These are phyloP conservation scores for Erysimum cheiri DNA, from an alignment of 441 rosid species.

Conservation along the genomic window DNA sequence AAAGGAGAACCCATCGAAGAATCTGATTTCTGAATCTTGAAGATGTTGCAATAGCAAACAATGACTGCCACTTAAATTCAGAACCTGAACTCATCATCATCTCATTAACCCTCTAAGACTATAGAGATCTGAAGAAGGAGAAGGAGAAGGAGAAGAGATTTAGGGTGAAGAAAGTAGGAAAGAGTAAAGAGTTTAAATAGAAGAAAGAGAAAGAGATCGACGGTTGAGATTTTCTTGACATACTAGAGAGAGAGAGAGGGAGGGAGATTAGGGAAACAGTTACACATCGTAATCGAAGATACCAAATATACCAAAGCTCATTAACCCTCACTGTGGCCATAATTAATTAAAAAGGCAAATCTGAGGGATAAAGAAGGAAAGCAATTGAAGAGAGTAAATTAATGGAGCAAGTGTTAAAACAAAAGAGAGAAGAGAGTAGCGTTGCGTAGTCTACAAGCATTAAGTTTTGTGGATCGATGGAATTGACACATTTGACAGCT, in stretches of 20 bases:
- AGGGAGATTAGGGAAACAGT: conserved; percentile 58
- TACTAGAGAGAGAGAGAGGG: conserved; percentile 38
- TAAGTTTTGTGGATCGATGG: conserved; percentile 46
- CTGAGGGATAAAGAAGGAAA: conserved; percentile 40
- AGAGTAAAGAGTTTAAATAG: conserved; percentile 48
- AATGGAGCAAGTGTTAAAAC: conserved; percentile 40
- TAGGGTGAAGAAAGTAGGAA: conserved; percentile 34
- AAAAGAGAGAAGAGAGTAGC: conserved; percentile 39
- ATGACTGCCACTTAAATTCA: conserved; percentile 37
- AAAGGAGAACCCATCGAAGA: conserved; percentile 45
- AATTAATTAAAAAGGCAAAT: conserved; percentile 41
- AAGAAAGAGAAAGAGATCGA: conserved; percentile 46
- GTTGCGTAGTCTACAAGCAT: conserved; percentile 67
- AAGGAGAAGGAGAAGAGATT: conserved; percentile 25
- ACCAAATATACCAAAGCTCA: conserved; percentile 61
- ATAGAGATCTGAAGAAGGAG: conserved; percentile 33
- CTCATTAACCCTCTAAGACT: conserved; percentile 21
- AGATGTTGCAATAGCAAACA: conserved; percentile 47
- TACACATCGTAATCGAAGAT: conserved; percentile 77
- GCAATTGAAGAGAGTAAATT: conserved; percentile 42
- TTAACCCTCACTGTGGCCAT: conserved; percentile 49
- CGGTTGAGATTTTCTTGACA: conserved; percentile 50
- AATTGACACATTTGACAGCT: conserved; percentile 48
- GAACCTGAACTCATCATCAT: conserved; percentile 50
- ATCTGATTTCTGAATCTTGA: conserved; percentile 56